Percentiles rank a stretch among this genome's conserved stretches.
phyloP scores from a whole-genome alignment of 2,329 filamentous ascomycete genomes.

The Acrocalymma vagum region DNA sequence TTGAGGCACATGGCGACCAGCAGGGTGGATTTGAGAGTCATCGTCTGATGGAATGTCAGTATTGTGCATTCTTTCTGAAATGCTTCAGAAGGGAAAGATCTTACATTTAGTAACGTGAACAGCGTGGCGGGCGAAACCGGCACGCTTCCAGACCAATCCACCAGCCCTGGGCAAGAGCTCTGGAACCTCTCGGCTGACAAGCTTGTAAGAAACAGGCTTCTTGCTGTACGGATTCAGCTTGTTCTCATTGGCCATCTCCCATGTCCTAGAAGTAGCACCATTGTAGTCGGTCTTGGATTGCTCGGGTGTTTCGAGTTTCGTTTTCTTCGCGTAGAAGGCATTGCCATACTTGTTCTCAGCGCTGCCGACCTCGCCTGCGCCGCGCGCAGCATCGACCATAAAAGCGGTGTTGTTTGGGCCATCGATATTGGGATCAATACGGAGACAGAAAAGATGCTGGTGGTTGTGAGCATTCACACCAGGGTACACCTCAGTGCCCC shows the following conservation, averaged over 20 bases:
- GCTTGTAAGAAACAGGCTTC: constrained; percentile 87
- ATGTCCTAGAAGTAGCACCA: constrained; percentile 79
- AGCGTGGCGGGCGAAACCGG: constrained; percentile 85
- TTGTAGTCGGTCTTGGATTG: constrained; percentile 82
- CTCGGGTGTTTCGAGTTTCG: constrained; percentile 75
- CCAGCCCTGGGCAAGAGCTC: constrained; percentile 80
- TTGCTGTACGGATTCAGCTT: constrained; percentile 86
- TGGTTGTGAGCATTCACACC: constrained; percentile 96
- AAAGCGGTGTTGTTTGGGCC: constrained; percentile 86
- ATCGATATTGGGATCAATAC: constrained; percentile 87
- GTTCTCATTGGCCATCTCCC: constrained; percentile 88
- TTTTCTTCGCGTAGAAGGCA: constrained; percentile 86
- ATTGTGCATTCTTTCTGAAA: not conserved
- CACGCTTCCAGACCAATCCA: constrained; percentile 86
- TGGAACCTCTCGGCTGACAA: constrained; percentile 86
- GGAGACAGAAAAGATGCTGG: constrained; percentile 92
- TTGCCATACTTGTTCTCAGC: constrained; percentile 89
- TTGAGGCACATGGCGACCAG: constrained; percentile 86
- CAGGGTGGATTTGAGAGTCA: constrained; percentile 84
- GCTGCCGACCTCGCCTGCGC: constrained; percentile 78
- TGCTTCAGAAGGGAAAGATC: constrained; percentile 35
- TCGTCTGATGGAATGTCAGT: constrained; percentile 62
- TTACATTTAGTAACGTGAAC: constrained; percentile 90
- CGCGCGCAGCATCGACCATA: constrained; percentile 77
- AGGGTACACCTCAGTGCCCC: constrained; percentile 91